phyloP scores from a whole-genome alignment of 2,329 filamentous ascomycete genomes.

The Fusarium luffae region DNA sequence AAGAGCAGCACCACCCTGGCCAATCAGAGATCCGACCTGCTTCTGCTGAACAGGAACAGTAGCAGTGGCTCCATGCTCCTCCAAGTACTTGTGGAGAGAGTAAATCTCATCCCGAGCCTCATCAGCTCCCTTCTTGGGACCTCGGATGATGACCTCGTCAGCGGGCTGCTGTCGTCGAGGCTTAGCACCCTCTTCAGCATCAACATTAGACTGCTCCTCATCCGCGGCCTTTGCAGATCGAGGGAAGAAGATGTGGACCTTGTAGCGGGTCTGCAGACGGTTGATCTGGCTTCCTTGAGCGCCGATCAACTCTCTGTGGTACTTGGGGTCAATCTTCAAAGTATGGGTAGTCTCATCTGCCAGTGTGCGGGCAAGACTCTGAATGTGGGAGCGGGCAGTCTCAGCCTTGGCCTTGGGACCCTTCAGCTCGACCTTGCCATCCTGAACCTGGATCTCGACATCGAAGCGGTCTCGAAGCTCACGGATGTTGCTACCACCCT shows the following conservation, averaged over 20 bases:
- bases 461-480: conserved; percentile 75
- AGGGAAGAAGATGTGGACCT: conserved; percentile 96
- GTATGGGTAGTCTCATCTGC: conserved; percentile 90
- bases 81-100: conserved; percentile 86
- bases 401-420: conserved; percentile 96
- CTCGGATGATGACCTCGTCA: conserved; percentile 91
- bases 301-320: conserved; percentile 93
- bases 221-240: conserved; percentile 67
- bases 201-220: conserved; percentile 77
- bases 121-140: conserved; percentile 92
- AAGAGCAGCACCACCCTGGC: conserved; percentile 88
- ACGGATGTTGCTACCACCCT: conserved; percentile 73
- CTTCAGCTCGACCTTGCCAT: conserved; percentile 95
- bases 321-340: conserved; percentile 92
- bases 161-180: conserved; percentile 77
- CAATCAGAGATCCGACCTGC: conserved; percentile 94
- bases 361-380: conserved; percentile 80
- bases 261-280: conserved; percentile 90
- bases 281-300: conserved; percentile 89
- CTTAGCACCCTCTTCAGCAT: conserved; percentile 76
- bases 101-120: conserved; percentile 91
- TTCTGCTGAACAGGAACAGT: conserved; percentile 88
- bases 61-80: conserved; percentile 85
- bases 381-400: conserved; percentile 83
- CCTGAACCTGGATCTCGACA: conserved; percentile 86